Percentiles rank a stretch among this genome's conserved stretches.
These are phyloP conservation scores for Berkeleyomyces basicola DNA, from an alignment of 2,329 filamentous ascomycete species.

Conservation along the genomic window DNA sequence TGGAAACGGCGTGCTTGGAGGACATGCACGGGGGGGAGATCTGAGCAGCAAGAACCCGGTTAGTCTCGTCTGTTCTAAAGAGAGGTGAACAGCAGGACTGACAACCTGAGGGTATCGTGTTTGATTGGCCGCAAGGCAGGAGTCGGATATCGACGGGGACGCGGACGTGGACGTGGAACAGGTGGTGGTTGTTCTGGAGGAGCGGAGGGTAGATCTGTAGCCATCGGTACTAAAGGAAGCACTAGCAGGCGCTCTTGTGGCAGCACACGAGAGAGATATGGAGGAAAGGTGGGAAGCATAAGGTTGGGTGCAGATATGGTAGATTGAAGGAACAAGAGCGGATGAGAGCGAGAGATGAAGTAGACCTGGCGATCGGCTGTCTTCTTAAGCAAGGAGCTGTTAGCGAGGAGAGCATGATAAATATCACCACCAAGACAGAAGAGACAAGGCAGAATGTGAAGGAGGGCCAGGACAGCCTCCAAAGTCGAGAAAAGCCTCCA, in stretches of 20 bases:
- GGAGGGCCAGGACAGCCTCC: too few relatives aligned
- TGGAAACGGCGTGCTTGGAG: not conserved
- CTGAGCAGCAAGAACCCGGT: not conserved
- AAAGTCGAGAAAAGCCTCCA: not conserved
- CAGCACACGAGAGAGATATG: not conserved
- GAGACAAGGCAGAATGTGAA: too few relatives aligned
- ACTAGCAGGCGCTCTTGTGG: too few relatives aligned
- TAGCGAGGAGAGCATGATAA: too few relatives aligned
- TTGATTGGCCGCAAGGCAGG: not conserved
- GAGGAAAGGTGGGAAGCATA: not conserved
- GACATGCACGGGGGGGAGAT: not conserved
- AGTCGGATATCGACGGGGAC: not conserved
- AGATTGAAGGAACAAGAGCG: too few relatives aligned
- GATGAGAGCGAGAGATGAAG: too few relatives aligned
- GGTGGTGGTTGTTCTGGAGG: not conserved
- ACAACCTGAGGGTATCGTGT: not conserved
- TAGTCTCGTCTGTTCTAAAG: too few relatives aligned
- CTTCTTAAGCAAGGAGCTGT: too few relatives aligned
- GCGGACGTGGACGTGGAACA: not conserved
- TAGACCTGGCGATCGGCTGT: too few relatives aligned
- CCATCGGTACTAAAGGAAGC: not conserved
- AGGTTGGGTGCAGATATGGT: not conserved
- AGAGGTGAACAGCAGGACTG: too few relatives aligned
- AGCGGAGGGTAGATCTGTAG: not conserved
- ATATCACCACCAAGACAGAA: too few relatives aligned